A percentile compares a stretch with the other conserved stretches of the same genome.
phyloP scores from a whole-genome alignment of 2,329 filamentous ascomycete genomes.

The Paecilomyces formosus region DNA sequence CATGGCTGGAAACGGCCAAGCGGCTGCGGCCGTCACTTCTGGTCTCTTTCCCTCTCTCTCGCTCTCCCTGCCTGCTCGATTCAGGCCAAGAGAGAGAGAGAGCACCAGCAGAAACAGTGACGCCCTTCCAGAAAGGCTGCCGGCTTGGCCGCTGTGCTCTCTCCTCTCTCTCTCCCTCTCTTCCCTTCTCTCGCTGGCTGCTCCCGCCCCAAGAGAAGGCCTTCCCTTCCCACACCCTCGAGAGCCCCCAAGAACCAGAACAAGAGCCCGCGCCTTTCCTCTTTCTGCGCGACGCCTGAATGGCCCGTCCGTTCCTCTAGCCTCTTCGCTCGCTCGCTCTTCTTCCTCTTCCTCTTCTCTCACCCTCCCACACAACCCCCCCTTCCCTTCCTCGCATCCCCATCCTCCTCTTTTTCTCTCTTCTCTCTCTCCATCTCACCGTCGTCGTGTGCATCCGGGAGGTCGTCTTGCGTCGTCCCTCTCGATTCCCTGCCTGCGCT shows the following conservation, averaged over 20 bases:
- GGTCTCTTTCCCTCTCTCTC: neutral
- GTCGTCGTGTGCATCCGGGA: neutral
- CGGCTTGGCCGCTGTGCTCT: constrained; percentile 4
- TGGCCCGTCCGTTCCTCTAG: constrained; percentile 16
- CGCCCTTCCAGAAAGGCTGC: neutral
- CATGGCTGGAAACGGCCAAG: neutral
- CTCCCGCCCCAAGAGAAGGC: neutral
- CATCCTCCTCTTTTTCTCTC: constrained; percentile 8
- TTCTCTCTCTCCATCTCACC: constrained; percentile 6
- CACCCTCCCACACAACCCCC: constrained; percentile 5
- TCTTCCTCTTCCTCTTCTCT: constrained; percentile 17
- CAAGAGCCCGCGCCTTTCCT: constrained; percentile 16
- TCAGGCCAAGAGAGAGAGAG: too few relatives aligned
- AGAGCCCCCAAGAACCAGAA: neutral
- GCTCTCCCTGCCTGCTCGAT: constrained; percentile 7
- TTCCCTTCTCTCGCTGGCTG: neutral
- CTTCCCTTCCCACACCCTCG: neutral
- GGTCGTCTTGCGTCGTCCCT: neutral
- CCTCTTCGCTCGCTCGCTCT: constrained; percentile 10
- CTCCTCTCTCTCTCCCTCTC: constrained; percentile 12
- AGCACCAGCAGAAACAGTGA: too few relatives aligned
- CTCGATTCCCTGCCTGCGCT: constrained; percentile 1
- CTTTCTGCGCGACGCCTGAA: constrained; percentile 19
- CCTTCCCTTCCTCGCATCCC: constrained; percentile 10
- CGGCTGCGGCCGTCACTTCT: neutral